These are phyloP conservation scores for Aspergillus sp. DNA, from an alignment of 2,329 filamentous ascomycete species.

Conservation along the genomic window DNA sequence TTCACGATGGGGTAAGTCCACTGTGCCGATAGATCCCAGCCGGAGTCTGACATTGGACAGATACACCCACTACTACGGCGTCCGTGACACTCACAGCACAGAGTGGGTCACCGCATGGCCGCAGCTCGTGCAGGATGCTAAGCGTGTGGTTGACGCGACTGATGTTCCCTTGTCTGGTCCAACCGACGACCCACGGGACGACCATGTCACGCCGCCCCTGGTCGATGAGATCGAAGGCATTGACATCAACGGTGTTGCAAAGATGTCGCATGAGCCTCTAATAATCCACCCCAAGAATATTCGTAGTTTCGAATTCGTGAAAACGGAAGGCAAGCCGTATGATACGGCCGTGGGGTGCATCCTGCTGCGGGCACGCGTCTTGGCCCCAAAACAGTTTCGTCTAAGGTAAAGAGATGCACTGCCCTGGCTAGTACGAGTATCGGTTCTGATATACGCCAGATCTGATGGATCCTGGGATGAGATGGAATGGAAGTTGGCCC, in stretches of 20 bases:
- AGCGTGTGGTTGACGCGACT: constrained; percentile 4
- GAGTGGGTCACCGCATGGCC: constrained; percentile 22
- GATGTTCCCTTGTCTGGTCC: constrained; percentile 4
- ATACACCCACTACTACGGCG: constrained; percentile 22
- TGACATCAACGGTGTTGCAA: constrained; percentile 13
- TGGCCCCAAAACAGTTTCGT: constrained; percentile 16
- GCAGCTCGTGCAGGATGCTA: constrained; percentile 16
- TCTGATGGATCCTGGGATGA: constrained; percentile 5
- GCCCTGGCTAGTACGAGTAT: background rate
- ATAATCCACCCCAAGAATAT: background rate
- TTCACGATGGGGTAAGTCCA: background rate
- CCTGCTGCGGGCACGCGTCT: constrained; percentile 19
- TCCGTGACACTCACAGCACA: constrained; percentile 12
- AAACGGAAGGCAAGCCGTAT: constrained; percentile 21
- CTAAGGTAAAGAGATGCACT: background rate
- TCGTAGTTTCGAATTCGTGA: constrained; percentile 6
- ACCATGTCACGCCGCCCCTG: background rate
- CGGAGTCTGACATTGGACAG: background rate
- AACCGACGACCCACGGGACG: background rate
- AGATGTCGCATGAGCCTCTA: constrained; percentile 12
- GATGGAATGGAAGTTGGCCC: background rate
- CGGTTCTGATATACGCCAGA: background rate
- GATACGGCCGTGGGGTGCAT: constrained; percentile 23
- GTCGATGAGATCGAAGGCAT: constrained; percentile 12
- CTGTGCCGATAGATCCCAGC: no score